These are phyloP conservation scores for Eimeria tenella DNA, from an alignment of 169 alveolate genomes.

Conservation along the genomic window DNA sequence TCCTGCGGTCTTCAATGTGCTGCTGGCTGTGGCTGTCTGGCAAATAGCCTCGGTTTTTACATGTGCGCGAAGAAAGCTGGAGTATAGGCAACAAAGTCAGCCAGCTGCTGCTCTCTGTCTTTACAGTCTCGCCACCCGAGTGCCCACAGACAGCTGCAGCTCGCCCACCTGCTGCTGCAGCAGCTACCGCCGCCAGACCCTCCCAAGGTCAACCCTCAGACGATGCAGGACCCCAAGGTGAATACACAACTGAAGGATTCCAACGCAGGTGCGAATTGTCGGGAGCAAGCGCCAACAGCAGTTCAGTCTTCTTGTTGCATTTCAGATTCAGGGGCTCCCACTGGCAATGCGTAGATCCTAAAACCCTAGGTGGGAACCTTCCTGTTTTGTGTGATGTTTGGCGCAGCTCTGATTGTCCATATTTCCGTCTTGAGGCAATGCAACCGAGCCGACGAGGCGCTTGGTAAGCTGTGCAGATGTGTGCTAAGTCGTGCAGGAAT, in stretches of 20 bases:
- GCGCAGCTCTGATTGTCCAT: slow-evolving; percentile 1
- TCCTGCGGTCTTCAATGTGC: no score
- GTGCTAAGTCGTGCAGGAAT: neutral
- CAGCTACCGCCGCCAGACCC: neutral
- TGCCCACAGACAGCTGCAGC: slow-evolving; percentile 8
- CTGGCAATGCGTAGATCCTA: neutral
- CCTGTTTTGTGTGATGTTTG: no score
- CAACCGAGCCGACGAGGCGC: neutral
- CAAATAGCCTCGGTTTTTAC: no score
- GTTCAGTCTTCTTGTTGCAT: neutral
- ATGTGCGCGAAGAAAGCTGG: no score
- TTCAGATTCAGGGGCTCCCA: neutral
- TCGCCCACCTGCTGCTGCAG: slow-evolving; percentile 28
- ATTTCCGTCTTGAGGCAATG: slow-evolving; percentile 8
- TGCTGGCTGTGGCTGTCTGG: no score
- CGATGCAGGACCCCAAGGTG: slow-evolving; percentile 15
- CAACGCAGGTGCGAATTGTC: neutral
- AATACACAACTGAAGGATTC: neutral
- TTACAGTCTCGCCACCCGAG: slow-evolving; percentile 7
- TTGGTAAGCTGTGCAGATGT: neutral
- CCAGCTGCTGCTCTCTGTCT: neutral
- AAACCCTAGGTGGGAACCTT: no score
- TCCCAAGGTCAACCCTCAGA: neutral
- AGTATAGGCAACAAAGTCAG: no score
- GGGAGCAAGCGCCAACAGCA: no score